phyloP scores from a whole-genome alignment of 1,284 basidiomycete genomes.

The Coniferiporia sulphurascens region DNA sequence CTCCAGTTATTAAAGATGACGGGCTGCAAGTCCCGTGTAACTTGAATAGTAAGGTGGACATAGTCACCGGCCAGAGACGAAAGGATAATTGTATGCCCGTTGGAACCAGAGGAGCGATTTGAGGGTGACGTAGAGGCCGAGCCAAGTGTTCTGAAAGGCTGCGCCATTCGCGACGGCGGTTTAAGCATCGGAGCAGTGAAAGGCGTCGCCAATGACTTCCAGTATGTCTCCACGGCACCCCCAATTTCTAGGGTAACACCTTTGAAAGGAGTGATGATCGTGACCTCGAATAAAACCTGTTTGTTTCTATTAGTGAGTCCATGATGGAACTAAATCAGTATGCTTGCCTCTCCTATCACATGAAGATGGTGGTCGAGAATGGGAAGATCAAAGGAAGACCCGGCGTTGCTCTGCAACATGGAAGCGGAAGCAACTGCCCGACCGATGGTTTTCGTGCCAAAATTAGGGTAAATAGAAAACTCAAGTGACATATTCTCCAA shows the following conservation, averaged over 20 bases:
- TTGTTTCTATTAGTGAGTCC: slow-evolving; percentile 13
- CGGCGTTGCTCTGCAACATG: slow-evolving; percentile 59
- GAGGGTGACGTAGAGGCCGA: slow-evolving; percentile 67
- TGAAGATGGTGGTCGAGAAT: slow-evolving; percentile 92
- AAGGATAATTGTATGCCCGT: slow-evolving; percentile 63
- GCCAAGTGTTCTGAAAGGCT: slow-evolving; percentile 29
- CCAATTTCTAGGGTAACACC: slow-evolving; percentile 95
- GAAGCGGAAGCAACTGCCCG: slow-evolving; percentile 85
- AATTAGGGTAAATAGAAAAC: slow-evolving; percentile 95
- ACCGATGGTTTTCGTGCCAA: slow-evolving; percentile 97
- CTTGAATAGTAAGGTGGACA: slow-evolving; percentile 83
- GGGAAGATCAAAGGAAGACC: slow-evolving; percentile 64
- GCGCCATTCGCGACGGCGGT: slow-evolving; percentile 13
- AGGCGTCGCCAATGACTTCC: slow-evolving; percentile 80
- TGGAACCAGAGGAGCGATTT: slow-evolving; percentile 40
- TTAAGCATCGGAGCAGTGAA: slow-evolving; percentile 11
- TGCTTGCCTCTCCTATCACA: slow-evolving; percentile 84
- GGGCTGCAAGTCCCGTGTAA: slow-evolving; percentile 86
- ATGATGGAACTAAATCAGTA: slow-evolving; percentile 16
- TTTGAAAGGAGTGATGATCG: slow-evolving; percentile 86
- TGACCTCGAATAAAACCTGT: slow-evolving; percentile 85
- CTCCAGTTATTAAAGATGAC: slow-evolving; percentile 73
- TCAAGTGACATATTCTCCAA: slow-evolving; percentile 79
- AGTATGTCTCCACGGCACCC: slow-evolving; percentile 93
- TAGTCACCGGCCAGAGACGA: slow-evolving; percentile 89